Evolutionary conservation across 108 stramenopile species (phyloP).

Genomic region (Aurantiochytrium sp.): DNA sequence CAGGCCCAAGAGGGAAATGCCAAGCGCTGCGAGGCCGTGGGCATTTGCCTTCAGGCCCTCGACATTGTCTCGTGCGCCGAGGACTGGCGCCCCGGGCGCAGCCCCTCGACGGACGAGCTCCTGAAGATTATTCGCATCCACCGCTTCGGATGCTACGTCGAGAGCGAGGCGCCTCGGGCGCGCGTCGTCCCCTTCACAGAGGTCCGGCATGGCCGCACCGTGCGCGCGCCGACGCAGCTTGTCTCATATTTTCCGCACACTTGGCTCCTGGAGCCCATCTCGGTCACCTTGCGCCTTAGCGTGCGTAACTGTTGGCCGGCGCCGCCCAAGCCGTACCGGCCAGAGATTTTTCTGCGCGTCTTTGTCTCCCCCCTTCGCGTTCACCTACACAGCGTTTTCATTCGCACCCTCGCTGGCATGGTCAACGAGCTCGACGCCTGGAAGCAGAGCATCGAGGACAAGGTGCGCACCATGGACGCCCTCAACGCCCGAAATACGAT

Average conservation of each 20-base stretch:
- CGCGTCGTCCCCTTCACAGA: neutral
- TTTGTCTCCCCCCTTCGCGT: neutral
- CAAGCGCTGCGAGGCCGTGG: conserved; percentile 7
- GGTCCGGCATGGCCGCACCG: neutral
- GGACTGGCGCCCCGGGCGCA: neutral
- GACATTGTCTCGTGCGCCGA: neutral
- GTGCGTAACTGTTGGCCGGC: neutral
- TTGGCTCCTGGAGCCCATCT: neutral
- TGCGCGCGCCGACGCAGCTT: neutral
- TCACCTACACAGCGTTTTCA: neutral
- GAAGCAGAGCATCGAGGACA: neutral
- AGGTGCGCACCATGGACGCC: neutral
- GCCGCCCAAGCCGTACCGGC: neutral
- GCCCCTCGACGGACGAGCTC: neutral
- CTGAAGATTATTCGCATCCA: neutral
- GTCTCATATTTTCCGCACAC: neutral
- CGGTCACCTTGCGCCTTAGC: neutral
- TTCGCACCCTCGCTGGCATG: neutral
- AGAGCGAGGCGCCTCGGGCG: conserved; percentile 3
- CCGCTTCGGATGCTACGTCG: conserved; percentile 12
- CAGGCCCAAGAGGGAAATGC: neutral
- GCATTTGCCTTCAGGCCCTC: neutral
- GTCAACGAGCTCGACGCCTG: neutral
- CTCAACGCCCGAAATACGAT: neutral
- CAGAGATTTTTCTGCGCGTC: neutral